Evolutionary conservation across 2,329 filamentous ascomycete species (phyloP).

Genomic region (Claviceps sp.): DNA sequence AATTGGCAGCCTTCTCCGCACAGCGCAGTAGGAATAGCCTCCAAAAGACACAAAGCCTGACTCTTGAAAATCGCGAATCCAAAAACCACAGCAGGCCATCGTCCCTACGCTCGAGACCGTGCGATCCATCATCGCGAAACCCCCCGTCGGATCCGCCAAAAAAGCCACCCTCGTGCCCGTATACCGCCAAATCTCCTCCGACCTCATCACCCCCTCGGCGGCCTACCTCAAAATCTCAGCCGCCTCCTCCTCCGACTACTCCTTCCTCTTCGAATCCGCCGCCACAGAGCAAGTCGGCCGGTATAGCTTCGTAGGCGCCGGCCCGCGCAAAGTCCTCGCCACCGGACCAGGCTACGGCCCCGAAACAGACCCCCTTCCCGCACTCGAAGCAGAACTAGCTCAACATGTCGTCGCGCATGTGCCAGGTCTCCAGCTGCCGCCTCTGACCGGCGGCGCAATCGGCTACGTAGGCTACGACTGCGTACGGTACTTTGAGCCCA

Average conservation of each 20-base stretch:
- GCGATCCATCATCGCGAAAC: slow-evolving; percentile 26
- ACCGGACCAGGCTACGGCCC: slow-evolving; percentile 81
- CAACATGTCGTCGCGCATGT: slow-evolving; percentile 70
- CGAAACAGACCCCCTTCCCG: slow-evolving; percentile 70
- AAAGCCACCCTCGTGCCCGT: slow-evolving; percentile 65
- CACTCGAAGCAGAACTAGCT: slow-evolving; percentile 67
- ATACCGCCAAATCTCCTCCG: slow-evolving; percentile 74
- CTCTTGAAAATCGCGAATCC: slow-evolving; percentile 1
- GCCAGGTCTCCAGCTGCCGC: slow-evolving; percentile 69
- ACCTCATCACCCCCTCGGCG: slow-evolving; percentile 86
- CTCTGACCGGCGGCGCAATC: slow-evolving; percentile 81
- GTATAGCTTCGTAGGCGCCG: slow-evolving; percentile 89
- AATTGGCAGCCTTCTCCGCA: no score
- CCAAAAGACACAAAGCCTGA: not conserved
- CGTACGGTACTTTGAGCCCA: slow-evolving; percentile 94
- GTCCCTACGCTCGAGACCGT: slow-evolving; percentile 34
- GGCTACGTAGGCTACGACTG: slow-evolving; percentile 98
- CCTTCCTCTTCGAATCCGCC: slow-evolving; percentile 92
- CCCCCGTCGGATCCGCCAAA: slow-evolving; percentile 14
- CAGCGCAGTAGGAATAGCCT: no score
- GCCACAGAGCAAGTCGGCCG: slow-evolving; percentile 86
- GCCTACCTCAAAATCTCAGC: slow-evolving; percentile 86
- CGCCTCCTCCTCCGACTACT: slow-evolving; percentile 55
- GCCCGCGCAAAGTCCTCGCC: slow-evolving; percentile 65
- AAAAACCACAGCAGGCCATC: slow-evolving; percentile 22